phyloP scores from a whole-genome alignment of 495 filamentous ascomycete genomes.

The Penicillium alfredii region DNA sequence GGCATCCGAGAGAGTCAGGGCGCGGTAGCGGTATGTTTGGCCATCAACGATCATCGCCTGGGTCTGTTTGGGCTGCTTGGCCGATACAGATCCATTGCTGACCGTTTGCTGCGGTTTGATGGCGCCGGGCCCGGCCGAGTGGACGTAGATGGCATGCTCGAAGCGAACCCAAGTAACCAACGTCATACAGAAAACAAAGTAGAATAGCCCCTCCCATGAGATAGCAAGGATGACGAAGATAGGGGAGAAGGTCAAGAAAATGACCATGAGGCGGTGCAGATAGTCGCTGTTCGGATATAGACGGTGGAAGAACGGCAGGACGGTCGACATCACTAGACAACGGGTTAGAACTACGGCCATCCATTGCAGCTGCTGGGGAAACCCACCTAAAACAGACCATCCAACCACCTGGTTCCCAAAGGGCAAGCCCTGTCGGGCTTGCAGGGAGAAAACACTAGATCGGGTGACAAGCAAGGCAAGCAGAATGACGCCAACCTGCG shows the following conservation, averaged over 20 bases:
- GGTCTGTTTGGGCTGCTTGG: constrained; percentile 27
- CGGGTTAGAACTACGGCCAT: constrained; percentile 5
- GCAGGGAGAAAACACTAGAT: constrained; percentile 72
- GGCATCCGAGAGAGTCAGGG: constrained; percentile 71
- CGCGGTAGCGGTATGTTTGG: constrained; percentile 53
- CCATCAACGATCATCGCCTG: constrained; percentile 26
- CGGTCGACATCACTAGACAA: constrained; percentile 60
- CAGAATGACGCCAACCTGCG: constrained; percentile 74
- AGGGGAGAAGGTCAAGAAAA: constrained; percentile 91
- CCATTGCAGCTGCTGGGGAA: neutral
- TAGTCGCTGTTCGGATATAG: constrained; percentile 81
- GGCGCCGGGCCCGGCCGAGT: constrained; percentile 31
- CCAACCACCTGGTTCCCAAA: constrained; percentile 82
- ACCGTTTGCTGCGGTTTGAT: constrained; percentile 10
- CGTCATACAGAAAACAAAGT: constrained; percentile 78
- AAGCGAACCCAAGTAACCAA: constrained; percentile 86
- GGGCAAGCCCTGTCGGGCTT: constrained; percentile 83
- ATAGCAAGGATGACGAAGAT: constrained; percentile 95
- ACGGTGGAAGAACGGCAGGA: constrained; percentile 75
- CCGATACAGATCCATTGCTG: constrained; percentile 7
- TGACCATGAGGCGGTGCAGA: constrained; percentile 77
- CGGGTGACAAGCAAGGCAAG: constrained; percentile 81
- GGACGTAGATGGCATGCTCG: constrained; percentile 71
- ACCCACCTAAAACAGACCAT: constrained; percentile 75
- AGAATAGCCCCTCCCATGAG: constrained; percentile 96